Evolutionary conservation across 2,329 filamentous ascomycete species (phyloP).

Genomic region (Arthrinium puccinioides): DNA sequence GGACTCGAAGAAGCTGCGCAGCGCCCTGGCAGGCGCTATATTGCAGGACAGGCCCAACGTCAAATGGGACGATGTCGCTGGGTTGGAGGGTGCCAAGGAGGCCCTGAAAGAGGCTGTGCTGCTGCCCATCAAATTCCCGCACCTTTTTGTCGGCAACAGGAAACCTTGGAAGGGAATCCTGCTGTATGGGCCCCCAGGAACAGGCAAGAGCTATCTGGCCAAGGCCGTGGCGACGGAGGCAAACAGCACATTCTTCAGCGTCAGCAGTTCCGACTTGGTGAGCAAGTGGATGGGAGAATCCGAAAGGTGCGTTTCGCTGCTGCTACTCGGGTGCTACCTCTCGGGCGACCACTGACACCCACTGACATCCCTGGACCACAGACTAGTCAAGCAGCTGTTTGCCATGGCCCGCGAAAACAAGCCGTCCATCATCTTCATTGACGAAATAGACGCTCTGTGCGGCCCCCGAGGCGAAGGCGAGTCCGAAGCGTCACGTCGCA

Average conservation of each 20-base stretch:
- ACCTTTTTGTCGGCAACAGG: conserved; percentile 90
- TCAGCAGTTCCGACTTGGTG: conserved; percentile 93
- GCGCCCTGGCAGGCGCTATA: conserved; percentile 84
- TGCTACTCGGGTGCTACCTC: too few relatives aligned
- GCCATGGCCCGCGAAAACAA: conserved; percentile 98
- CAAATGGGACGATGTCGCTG: conserved; percentile 96
- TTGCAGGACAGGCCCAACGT: conserved; percentile 93
- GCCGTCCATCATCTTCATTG: conserved; percentile 97
- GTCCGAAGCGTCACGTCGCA: conserved; percentile 91
- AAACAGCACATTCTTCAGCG: conserved; percentile 98
- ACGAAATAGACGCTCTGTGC: conserved; percentile 94
- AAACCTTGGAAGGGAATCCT: conserved; percentile 98
- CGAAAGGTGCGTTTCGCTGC: conserved; percentile 81
- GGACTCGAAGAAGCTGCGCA: conserved; percentile 91
- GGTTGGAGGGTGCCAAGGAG: conserved; percentile 89
- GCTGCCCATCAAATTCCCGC: conserved; percentile 95
- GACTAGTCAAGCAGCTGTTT: conserved; percentile 93
- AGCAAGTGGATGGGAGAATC: conserved; percentile 99
- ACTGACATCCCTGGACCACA: conserved; percentile 24
- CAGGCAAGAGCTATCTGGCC: conserved; percentile 94
- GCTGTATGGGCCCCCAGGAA: conserved; percentile 91
- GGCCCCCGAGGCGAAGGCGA: conserved; percentile 90
- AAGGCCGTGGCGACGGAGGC: conserved; percentile 98
- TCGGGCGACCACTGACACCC: background rate
- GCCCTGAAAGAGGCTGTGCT: conserved; percentile 97